phyloP scores from a whole-genome alignment of 306 rosid genomes.

The Senna siamea region DNA sequence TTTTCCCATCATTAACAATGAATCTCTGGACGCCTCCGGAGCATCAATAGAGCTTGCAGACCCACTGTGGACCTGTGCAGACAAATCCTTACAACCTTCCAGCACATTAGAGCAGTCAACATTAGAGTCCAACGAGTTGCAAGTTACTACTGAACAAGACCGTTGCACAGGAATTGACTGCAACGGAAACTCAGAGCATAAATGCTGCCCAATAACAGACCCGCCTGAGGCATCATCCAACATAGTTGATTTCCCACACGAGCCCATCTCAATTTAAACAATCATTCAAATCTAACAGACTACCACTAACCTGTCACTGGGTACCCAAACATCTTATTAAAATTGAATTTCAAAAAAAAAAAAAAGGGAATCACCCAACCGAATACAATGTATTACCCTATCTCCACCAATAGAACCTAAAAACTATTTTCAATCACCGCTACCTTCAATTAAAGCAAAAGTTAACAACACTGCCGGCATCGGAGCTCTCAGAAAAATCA shows the following conservation, averaged over 20 bases:
- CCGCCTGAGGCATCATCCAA: constrained; percentile 49
- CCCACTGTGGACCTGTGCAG: constrained; percentile 32
- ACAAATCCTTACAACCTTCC: constrained; percentile 37
- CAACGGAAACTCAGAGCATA: constrained; percentile 48
- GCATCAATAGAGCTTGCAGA: constrained; percentile 41
- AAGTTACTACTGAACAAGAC: constrained; percentile 45
- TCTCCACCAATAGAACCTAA: constrained; percentile 35
- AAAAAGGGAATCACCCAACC: constrained; percentile 16
- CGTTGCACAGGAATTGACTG: constrained; percentile 56
- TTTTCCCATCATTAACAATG: constrained; percentile 41
- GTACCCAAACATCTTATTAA: constrained; percentile 17
- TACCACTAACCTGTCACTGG: constrained; percentile 40
- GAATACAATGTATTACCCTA: constrained; percentile 49
- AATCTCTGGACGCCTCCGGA: constrained; percentile 40
- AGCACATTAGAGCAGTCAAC: constrained; percentile 32
- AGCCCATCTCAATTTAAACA: constrained; percentile 61
- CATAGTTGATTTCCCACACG: constrained; percentile 58
- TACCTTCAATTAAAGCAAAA: constrained; percentile 35
- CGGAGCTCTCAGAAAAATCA: constrained; percentile 39
- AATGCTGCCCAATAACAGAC: constrained; percentile 47
- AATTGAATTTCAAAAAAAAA: constrained; percentile 25
- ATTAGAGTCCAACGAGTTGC: constrained; percentile 40
- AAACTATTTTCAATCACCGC: constrained; percentile 8
- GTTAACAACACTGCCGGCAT: constrained; percentile 33
- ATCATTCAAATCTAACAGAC: constrained; percentile 40